Base-by-base conservation (phyloP, 768 basidiomycete genomes). In the Boletus tomentosulus region DNA sequence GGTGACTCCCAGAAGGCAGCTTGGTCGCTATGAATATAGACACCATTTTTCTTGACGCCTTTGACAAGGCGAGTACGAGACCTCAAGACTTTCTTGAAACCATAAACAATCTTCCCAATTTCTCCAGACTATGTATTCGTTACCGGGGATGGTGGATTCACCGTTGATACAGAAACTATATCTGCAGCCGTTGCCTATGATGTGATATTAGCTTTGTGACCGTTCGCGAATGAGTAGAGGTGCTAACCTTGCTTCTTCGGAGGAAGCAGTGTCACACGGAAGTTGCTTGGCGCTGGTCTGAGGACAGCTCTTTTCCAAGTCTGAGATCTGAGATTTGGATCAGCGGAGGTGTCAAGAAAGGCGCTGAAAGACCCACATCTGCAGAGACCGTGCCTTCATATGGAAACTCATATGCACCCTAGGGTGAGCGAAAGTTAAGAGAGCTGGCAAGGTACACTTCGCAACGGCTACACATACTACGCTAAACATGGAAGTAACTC, bases 1-100 rank as follows among this genome's bases (percentile, higher is more conserved):
- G 92, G 77, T 1, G 89, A 91, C 49, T 92, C 90, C 76, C 86
- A 92, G 13, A 89, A 92, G 1, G 90, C 84, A 2, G 90, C 90
- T 52, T 77, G 75, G 63, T 89, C 85, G 31, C 83, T 78, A 54
- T 83, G 81, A 54, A 87, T 78, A 55, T 88, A 80, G 3, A 88
- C 76, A 16, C 86, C 82, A 51, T 84, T 73, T 56, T 80, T 85
- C 74, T 87, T 87, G 52, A 89, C 78, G 13, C 88, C 87, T 62
- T 89, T 91, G 6, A 74, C 69, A 11, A 92, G 79, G 31, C 87
- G 83, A 27, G 73, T 91, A 92, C 63, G 87, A 84, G 15, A 64
- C 57, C 67, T 90, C 89, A 10, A 92, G 72, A 2, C 71, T 69
- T 41, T 86, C 82, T 65, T 92, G 90, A 61, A 91, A 84, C 73